These are phyloP conservation scores for Penicillium corylophilum DNA, from an alignment of 2,329 filamentous ascomycete genomes.

Conservation along the genomic window DNA sequence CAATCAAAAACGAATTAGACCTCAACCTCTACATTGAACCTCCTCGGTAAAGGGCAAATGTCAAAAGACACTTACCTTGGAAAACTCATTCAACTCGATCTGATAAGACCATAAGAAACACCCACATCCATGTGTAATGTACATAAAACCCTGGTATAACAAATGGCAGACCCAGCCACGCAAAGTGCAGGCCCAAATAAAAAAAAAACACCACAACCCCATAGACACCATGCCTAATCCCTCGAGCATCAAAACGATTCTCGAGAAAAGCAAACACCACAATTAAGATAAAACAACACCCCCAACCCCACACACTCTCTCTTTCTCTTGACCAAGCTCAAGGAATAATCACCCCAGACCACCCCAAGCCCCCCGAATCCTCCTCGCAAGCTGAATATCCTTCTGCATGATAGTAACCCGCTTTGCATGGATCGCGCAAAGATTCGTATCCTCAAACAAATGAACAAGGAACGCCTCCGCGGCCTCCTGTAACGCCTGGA, in stretches of 20 bases:
- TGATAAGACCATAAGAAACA: conserved; percentile 13
- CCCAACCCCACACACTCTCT: neutral
- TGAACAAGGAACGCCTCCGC: conserved; percentile 95
- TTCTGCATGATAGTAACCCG: conserved; percentile 97
- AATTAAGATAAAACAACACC: conserved; percentile 12
- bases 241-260: conserved; percentile 1
- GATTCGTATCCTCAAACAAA: conserved; percentile 93
- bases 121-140: conserved; percentile 24
- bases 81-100: conserved; percentile 1
- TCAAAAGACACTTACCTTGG: neutral
- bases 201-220: conserved; percentile 1
- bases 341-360: conserved; percentile 55
- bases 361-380: conserved; percentile 76
- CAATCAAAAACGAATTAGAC: neutral
- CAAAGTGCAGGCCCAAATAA: neutral
- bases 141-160: conserved; percentile 22
- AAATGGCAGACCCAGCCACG: neutral
- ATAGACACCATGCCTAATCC: conserved; percentile 11
- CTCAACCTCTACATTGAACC: neutral
- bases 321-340: no score
- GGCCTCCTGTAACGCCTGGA: conserved; percentile 89
- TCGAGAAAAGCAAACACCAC: neutral
- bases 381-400: conserved; percentile 87
- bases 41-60: neutral
- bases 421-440: conserved; percentile 96